Evolutionary conservation across 1,284 basidiomycete species (phyloP), one percentile per base, ranked within the genome.

Genomic region (Serendipita sp.): DNA sequence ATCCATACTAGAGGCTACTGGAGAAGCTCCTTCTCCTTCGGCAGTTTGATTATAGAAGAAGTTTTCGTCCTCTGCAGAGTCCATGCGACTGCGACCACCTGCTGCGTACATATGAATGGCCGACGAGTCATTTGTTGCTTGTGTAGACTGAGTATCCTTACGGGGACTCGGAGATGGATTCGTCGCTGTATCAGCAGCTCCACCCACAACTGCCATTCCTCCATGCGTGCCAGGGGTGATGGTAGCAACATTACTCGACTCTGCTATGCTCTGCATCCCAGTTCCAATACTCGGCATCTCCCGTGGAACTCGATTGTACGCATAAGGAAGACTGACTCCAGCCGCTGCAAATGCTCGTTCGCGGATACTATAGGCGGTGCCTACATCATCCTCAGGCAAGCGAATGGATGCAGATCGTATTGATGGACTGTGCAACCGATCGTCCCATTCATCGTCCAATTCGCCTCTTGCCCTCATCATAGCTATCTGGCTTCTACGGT

Each of bases 401-500:
- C 49, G 13, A 29, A 53, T 30, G 10, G 49, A 53, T 53, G 49
- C 49, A 26, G 49, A 53, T 10, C 49, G 49, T 26, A 53, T 53
- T 13, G 49, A 53, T n/a, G 49, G 49, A 53, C 49, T 53, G 49
- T 53, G 26, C 49, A 53, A 13, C 12, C 49, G 49, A 26, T 53
- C 49, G 12, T 53, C 49, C 49, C 49, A 53, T 53, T 53, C 49
- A 26, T 53, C 49, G 29, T 53, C 49, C 15, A 53, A 26, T 53
- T 53, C 49, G 29, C 49, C 49, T 26, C 49, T 15, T n/a, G 49
- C 49, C 15, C 49, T 13, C 49, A 53, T 53, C 49, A 53, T 53
- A 10, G 49, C 49, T n/a, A 53, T 53, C 30, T 53, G 49, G 29
- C 49, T 53, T 13, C 49, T 13, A 13, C 49, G 49, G 26, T 53